Conservation (phyloP, 164 flowering plant species). For the Vitis rotundifolia region DNA sequence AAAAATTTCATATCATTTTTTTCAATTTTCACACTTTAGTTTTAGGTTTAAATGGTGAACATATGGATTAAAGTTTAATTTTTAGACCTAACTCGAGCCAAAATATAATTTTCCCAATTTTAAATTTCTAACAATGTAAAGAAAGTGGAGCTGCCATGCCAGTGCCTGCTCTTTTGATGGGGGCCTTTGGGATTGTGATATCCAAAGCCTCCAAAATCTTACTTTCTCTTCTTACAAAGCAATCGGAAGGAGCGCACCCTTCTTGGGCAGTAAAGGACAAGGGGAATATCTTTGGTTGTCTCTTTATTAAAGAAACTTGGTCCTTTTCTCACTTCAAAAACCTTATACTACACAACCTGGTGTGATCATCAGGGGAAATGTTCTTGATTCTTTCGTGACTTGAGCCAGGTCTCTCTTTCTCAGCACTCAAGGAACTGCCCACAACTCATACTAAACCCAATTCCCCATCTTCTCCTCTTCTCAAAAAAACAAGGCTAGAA, state of each 20-base stretch:
- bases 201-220: conserved; percentile 34
- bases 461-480: not conserved
- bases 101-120: too few relatives aligned
- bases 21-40: too few relatives aligned
- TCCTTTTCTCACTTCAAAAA: conserved; percentile 25
- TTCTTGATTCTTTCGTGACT: conserved; percentile 24
- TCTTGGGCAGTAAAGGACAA: conserved; percentile 22
- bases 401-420: conserved; percentile 25
- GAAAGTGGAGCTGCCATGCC: too few relatives aligned
- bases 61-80: too few relatives aligned
- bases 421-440: conserved; percentile 38
- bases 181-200: conserved; percentile 3
- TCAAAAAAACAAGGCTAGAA: not conserved
- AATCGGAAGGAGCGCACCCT: conserved; percentile 4
- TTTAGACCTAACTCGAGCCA: too few relatives aligned
- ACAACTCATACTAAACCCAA: conserved; percentile 1
- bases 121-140: too few relatives aligned
- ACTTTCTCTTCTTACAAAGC: conserved; percentile 53
- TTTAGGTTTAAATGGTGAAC: too few relatives aligned
- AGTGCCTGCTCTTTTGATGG: not conserved
- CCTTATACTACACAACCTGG: conserved; percentile 13
- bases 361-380: conserved; percentile 2
- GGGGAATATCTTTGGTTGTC: conserved; percentile 34
- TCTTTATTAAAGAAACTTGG: conserved; percentile 35
- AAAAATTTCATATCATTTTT: too few relatives aligned